Conservation (phyloP, 2,329 filamentous ascomycete species). For the Malbranchea cinnamomea region DNA sequence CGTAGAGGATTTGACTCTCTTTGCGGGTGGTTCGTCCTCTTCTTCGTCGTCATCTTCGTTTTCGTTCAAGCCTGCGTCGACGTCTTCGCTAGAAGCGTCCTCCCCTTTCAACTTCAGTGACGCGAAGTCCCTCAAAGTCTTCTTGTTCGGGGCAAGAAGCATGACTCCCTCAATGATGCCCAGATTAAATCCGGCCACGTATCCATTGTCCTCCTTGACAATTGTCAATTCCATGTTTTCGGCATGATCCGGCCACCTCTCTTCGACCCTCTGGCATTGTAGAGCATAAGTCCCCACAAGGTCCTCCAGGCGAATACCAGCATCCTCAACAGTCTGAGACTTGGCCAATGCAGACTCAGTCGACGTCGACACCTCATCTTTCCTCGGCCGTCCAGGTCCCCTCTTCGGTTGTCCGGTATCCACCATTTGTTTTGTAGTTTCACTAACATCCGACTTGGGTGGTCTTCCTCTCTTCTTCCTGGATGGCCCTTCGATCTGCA, state of each 20-base stretch:
- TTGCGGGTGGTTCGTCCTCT: constrained; percentile 3
- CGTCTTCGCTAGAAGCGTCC: background rate
- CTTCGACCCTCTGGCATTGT: constrained; percentile 6
- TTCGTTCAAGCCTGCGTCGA: background rate
- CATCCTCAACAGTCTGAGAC: background rate
- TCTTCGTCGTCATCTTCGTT: constrained; percentile 5
- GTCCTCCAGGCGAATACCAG: constrained; percentile 5
- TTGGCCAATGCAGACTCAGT: background rate
- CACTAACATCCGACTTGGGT: too few species aligned
- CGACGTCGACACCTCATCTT: too few species aligned
- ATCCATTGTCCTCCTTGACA: constrained; percentile 4
- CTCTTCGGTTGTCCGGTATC: too few species aligned
- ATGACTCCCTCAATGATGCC: constrained; percentile 12
- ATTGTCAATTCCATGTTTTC: constrained; percentile 10
- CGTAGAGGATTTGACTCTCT: constrained; percentile 2
- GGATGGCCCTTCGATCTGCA: too few species aligned
- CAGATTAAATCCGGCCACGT: constrained; percentile 9
- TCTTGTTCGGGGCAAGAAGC: constrained; percentile 7
- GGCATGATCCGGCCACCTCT: constrained; percentile 9
- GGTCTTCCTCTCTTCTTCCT: too few species aligned
- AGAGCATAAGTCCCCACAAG: constrained; percentile 9
- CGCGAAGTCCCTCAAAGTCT: constrained; percentile 5
- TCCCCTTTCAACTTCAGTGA: constrained; percentile 1
- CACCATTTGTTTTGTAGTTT: too few species aligned
- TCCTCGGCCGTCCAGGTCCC: too few species aligned